These are phyloP conservation scores for Sclerospora graminicola DNA, from an alignment of 352 stramenopile genomes.

Conservation along the genomic window DNA sequence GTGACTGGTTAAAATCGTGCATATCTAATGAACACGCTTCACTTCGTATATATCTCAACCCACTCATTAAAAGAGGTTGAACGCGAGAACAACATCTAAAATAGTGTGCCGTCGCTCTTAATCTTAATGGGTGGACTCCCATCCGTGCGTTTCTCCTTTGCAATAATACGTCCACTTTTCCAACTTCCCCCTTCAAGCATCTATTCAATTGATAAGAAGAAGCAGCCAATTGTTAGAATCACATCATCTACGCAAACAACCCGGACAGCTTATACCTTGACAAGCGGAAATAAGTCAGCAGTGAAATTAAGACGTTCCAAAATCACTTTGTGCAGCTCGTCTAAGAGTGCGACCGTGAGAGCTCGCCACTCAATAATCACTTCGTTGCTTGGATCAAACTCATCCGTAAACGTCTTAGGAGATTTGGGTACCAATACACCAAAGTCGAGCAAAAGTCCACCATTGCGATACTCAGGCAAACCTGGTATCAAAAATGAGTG, in stretches of 20 bases:
- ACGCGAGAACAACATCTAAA: slow-evolving; percentile 31
- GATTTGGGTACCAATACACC: slow-evolving; percentile 67
- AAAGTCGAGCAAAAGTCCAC: slow-evolving; percentile 71
- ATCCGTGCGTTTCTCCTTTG: slow-evolving; percentile 61
- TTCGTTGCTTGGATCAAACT: slow-evolving; percentile 52
- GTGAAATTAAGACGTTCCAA: slow-evolving; percentile 52
- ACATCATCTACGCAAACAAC: not conserved
- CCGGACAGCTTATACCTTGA: slow-evolving; percentile 40
- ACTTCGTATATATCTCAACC: too few species aligned
- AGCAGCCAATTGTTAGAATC: not conserved
- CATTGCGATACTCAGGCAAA: slow-evolving; percentile 79
- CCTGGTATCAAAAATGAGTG: slow-evolving; percentile 12
- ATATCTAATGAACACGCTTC: too few species aligned
- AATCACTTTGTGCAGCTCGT: slow-evolving; percentile 64
- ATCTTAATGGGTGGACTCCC: slow-evolving; percentile 74
- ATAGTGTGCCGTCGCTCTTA: slow-evolving; percentile 82
- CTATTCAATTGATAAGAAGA: slow-evolving; percentile 9
- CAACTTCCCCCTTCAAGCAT: slow-evolving; percentile 82
- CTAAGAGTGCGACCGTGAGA: slow-evolving; percentile 69
- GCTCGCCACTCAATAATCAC: slow-evolving; percentile 84
- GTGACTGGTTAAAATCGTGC: too few species aligned
- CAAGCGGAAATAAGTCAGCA: slow-evolving; percentile 67
- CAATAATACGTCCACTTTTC: slow-evolving; percentile 75
- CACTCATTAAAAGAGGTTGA: too few species aligned
- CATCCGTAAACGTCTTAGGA: slow-evolving; percentile 34